Evolutionary conservation across 108 stramenopile species (phyloP).

Genomic region (Skeletonema potamos): DNA sequence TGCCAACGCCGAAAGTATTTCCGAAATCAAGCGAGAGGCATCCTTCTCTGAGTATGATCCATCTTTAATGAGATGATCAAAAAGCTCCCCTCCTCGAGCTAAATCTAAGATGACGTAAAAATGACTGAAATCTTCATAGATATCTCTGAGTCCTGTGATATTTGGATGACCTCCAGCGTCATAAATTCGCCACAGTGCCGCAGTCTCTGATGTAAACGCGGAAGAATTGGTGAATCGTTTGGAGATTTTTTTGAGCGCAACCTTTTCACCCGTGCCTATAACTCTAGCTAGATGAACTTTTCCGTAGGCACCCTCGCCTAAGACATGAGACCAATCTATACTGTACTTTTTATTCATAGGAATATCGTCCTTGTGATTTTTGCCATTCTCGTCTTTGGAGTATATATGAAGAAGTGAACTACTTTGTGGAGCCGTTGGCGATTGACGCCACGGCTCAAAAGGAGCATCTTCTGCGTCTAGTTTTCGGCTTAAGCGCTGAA

Average conservation of each 20-base stretch:
- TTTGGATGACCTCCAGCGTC: conserved; percentile 74
- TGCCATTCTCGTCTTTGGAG: background rate
- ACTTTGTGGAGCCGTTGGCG: background rate
- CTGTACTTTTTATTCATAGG: conserved; percentile 60
- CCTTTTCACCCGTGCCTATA: conserved; percentile 64
- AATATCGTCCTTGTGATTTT: background rate
- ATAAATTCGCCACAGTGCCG: conserved; percentile 61
- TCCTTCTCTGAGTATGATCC: conserved; percentile 79
- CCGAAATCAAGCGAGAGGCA: conserved; percentile 63
- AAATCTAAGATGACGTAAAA: conserved; percentile 79
- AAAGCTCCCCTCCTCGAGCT: conserved; percentile 79
- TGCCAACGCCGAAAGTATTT: conserved; percentile 71
- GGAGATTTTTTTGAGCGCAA: conserved; percentile 57
- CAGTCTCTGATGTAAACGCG: conserved; percentile 49
- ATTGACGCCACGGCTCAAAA: background rate
- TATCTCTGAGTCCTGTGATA: conserved; percentile 64
- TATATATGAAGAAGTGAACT: background rate
- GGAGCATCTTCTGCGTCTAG: background rate
- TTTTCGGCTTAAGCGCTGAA: background rate
- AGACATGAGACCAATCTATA: conserved; percentile 71
- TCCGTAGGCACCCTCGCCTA: conserved; percentile 87
- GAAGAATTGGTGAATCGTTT: conserved; percentile 48
- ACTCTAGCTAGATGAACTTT: conserved; percentile 71
- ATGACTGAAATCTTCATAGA: conserved; percentile 55
- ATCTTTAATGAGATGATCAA: conserved; percentile 70